Evolutionary conservation across 768 basidiomycete genomes (phyloP).

Genomic region (Lactarius quietus): DNA sequence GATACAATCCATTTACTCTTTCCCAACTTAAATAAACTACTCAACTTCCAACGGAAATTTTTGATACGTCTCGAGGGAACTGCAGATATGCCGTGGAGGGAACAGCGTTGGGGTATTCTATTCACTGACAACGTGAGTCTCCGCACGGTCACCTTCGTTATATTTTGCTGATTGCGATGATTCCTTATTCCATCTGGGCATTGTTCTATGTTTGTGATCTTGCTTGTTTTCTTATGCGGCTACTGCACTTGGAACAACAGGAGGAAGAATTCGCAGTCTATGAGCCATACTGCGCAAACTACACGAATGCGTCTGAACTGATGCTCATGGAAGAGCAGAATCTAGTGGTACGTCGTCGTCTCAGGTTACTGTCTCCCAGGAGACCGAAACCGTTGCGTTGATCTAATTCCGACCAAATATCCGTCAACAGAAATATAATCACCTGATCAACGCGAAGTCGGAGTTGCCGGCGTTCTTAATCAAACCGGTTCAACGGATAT

Average conservation of each 20-base stretch:
- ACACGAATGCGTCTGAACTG: constrained; percentile 80
- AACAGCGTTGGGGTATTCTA: constrained; percentile 83
- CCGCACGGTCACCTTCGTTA: constrained; percentile 17
- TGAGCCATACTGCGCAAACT: constrained; percentile 96
- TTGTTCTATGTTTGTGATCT: constrained; percentile 33
- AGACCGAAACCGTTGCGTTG: constrained; percentile 9
- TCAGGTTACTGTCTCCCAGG: constrained; percentile 15
- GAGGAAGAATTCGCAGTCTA: constrained; percentile 96
- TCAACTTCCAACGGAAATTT: constrained; percentile 96
- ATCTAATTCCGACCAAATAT: constrained; percentile 25
- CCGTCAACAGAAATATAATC: constrained; percentile 60
- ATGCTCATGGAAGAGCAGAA: constrained; percentile 85
- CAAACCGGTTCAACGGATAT: constrained; percentile 97
- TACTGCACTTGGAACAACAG: constrained; percentile 53
- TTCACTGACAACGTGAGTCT: constrained; percentile 79
- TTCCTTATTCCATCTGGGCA: constrained; percentile 41
- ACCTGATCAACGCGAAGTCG: constrained; percentile 84
- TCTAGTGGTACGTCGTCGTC: constrained; percentile 60
- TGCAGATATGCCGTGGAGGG: constrained; percentile 75
- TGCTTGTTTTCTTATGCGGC: constrained; percentile 10
- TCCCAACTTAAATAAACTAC: constrained; percentile 87
- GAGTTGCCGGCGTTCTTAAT: constrained; percentile 96
- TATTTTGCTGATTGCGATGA: constrained; percentile 39
- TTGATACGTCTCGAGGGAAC: constrained; percentile 86
- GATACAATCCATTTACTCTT: constrained; percentile 96